These are phyloP conservation scores for Echinochloa phyllopogon DNA, from an alignment of 176 grass and related monocot species.

Conservation along the genomic window DNA sequence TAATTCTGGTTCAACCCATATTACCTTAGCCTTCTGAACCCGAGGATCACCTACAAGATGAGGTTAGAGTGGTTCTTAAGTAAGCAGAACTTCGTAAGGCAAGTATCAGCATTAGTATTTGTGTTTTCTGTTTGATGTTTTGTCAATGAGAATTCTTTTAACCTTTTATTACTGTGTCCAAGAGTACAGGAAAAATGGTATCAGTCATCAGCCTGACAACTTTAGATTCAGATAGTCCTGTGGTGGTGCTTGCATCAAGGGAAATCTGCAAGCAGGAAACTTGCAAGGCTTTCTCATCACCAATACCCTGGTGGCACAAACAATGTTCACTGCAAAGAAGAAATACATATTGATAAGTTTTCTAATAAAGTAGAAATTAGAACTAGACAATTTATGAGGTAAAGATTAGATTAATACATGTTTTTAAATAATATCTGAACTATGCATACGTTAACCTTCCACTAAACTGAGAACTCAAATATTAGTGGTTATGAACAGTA, in stretches of 20 bases:
- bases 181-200: conserved; percentile 56
- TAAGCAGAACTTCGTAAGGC: conserved; percentile 19
- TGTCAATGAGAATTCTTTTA: conserved; percentile 33
- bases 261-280: conserved; percentile 61
- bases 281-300: conserved; percentile 14
- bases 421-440: conserved; percentile 6
- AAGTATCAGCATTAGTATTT: not conserved
- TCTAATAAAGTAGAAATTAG: not conserved
- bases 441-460: not conserved
- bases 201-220: conserved; percentile 50
- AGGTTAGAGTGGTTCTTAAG: conserved; percentile 30
- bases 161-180: conserved; percentile 74
- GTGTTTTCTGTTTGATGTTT: conserved; percentile 33
- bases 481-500: not conserved
- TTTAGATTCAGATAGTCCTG: conserved; percentile 50
- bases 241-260: conserved; percentile 41
- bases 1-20: conserved; percentile 56
- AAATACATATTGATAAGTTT: not conserved
- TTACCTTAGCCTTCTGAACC: conserved; percentile 58
- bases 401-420: not conserved
- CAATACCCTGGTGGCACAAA: conserved; percentile 41
- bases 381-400: not conserved
- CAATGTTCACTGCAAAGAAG: conserved; percentile 54
- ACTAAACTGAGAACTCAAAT: conserved; percentile 11
- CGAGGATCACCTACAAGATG: conserved; percentile 55